Percentiles rank a stretch among this genome's conserved stretches.
Conservation (phyloP, 176 grass and related monocot genomes). For the Musa acuminata region DNA sequence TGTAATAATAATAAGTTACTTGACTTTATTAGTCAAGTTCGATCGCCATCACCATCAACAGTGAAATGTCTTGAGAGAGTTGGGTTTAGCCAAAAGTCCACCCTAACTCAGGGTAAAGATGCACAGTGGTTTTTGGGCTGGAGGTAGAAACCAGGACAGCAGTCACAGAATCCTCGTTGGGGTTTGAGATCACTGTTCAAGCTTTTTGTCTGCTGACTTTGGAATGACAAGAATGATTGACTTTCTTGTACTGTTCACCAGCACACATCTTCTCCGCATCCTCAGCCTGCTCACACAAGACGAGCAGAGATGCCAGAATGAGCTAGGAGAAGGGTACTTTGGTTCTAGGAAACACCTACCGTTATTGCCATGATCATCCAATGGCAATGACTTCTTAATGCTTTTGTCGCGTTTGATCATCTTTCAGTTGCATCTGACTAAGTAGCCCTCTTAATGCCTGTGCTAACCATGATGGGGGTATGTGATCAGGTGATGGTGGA, state of each 20-base stretch:
- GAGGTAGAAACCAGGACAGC: not conserved
- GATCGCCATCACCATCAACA: not conserved
- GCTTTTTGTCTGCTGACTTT: too few species aligned
- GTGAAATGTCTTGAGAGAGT: not conserved
- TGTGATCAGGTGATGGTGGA: conserved; percentile 59
- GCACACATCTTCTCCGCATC: too few species aligned
- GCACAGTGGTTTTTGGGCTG: not conserved
- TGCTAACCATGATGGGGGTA: not conserved
- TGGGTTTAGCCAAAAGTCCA: not conserved
- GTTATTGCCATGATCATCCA: not conserved
- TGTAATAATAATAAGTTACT: too few species aligned
- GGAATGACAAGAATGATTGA: not conserved
- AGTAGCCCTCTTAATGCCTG: too few species aligned
- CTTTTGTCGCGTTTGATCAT: too few species aligned
- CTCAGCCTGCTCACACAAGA: not conserved
- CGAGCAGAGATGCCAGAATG: not conserved
- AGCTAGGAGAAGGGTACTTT: not conserved
- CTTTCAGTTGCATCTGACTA: too few species aligned
- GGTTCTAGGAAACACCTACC: conserved; percentile 1
- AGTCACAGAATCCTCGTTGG: not conserved
- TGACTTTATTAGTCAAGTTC: not conserved
- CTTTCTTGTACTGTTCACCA: not conserved
- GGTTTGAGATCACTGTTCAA: too few species aligned
- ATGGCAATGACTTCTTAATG: not conserved
- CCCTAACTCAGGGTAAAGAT: not conserved